phyloP scores from a whole-genome alignment of 140 eudicot species.

The Stevia rebaudiana region DNA sequence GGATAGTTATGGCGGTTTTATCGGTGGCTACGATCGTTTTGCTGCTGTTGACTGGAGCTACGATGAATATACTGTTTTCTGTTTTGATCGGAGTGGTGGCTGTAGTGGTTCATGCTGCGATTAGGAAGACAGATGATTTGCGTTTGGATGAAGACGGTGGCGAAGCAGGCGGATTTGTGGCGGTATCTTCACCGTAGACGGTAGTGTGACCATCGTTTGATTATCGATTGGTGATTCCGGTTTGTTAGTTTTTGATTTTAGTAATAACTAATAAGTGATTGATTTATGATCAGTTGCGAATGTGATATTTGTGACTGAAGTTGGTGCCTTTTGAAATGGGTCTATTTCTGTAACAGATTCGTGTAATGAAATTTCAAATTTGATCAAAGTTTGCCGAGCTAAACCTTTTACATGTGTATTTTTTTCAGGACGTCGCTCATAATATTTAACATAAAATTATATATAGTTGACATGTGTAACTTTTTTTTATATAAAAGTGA shows the following conservation, averaged over 20 bases:
- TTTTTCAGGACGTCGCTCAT: too few relatives aligned
- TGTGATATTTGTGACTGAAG: constrained; percentile 12
- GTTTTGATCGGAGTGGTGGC: constrained; percentile 28
- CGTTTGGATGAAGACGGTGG: constrained; percentile 28
- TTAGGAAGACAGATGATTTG: constrained; percentile 40
- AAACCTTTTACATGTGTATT: too few relatives aligned
- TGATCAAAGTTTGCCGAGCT: too few relatives aligned
- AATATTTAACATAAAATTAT: too few relatives aligned
- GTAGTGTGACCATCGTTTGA: not conserved
- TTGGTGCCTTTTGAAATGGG: not conserved
- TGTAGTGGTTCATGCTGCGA: constrained; percentile 28
- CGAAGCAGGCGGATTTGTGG: constrained; percentile 19
- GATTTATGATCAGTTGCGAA: not conserved
- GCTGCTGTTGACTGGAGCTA: constrained; percentile 34
- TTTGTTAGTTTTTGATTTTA: not conserved
- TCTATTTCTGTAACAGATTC: not conserved
- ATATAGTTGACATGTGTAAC: too few relatives aligned
- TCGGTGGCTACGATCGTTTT: constrained; percentile 19
- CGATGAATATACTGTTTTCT: constrained; percentile 30
- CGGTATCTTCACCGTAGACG: constrained; percentile 20
- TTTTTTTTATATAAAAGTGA: too few relatives aligned
- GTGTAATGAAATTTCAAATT: not conserved
- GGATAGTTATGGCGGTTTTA: constrained; percentile 27
- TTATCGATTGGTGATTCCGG: not conserved
- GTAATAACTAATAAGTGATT: not conserved